Evolutionary conservation across 768 basidiomycete genomes (phyloP), one percentile per base, ranked within the genome.

Genomic region (Brasilioporus rufonigricans): DNA sequence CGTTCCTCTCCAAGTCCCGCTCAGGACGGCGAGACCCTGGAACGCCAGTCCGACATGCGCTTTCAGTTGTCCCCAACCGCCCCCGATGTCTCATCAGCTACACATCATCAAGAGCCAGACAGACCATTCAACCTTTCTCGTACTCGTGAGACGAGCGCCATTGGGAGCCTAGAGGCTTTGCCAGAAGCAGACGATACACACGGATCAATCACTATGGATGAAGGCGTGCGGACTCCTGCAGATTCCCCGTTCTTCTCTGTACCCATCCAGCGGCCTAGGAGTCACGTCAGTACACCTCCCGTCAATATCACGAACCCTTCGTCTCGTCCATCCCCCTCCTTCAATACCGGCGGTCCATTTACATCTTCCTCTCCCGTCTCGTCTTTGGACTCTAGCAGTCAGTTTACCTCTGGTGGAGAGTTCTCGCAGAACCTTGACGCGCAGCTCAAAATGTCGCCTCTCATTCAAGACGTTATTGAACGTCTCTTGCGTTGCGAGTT

Each of bases 301-400:
- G 73, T 81, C 23, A 57, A 70, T 55, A 60, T 73, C 46, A 68
- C 59, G 57, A 58, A 59, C 48, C 70, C 51, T 56, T 65, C 59
- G 60, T 69, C 72, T 36, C 71, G 73, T 44, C 70, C 79, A 3
- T 68, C 77, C 9, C 75, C 78, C 4, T 75, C 78, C 4, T 77
- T 77, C 63, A 76, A 76, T 55, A 66, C 69, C 41, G 75, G 67
- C 18, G 76, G 77, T 27, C 73, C 77, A 27, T 77, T 81, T 61
- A 74, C 77, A 4, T 87, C 89, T 3, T 77, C 84, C 3, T 92
- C 90, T 2, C 90, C 90, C 8, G 87, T 84, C 19, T 91, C 90
- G 9, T 92, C 90, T 12, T 65, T 87, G 61, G 87, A 84, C 66
- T 91, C 90, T 12, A 84, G 80, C 48, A 87, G 86, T 61, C 85